A percentile compares a stretch with the other conserved stretches of the same genome.
Evolutionary conservation across 1,139 yeast species (phyloP).

Genomic region (Kluyveromyces sp.): DNA sequence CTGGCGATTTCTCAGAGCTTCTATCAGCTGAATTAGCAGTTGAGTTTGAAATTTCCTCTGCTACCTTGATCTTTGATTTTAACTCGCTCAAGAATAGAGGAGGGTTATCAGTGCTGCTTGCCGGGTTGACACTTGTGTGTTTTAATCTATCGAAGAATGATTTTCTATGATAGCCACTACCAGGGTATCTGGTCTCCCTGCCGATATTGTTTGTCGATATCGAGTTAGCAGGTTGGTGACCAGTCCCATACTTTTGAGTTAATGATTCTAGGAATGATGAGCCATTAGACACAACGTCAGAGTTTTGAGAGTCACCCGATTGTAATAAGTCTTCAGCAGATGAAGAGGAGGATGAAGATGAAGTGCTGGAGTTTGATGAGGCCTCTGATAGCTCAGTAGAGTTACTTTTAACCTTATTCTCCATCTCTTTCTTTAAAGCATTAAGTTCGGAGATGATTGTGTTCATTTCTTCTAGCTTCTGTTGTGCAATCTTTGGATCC

Average conservation of each 20-base stretch:
- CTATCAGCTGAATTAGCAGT: too few relatives aligned
- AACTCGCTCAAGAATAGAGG: slow-evolving; percentile 48
- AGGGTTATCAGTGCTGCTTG: background rate
- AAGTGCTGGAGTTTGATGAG: background rate
- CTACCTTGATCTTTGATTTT: slow-evolving; percentile 39
- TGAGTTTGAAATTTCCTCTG: background rate
- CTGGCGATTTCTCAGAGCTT: too few relatives aligned
- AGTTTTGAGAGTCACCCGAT: slow-evolving; percentile 9
- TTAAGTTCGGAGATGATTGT: slow-evolving; percentile 35
- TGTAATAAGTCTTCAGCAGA: slow-evolving; percentile 6
- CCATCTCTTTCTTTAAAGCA: slow-evolving; percentile 5
- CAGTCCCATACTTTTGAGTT: slow-evolving; percentile 29
- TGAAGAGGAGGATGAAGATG: slow-evolving; percentile 1
- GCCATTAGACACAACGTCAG: slow-evolving; percentile 13
- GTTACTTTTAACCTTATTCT: background rate
- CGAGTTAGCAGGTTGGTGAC: slow-evolving; percentile 4
- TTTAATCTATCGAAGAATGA: slow-evolving; percentile 27
- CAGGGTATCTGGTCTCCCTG: slow-evolving; percentile 6
- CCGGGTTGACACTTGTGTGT: slow-evolving; percentile 13
- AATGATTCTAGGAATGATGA: slow-evolving; percentile 25
- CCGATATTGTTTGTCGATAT: background rate
- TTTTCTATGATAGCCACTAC: slow-evolving; percentile 17
- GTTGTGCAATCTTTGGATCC: slow-evolving; percentile 38
- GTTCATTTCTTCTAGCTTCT: slow-evolving; percentile 41
- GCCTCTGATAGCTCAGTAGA: background rate